Base-by-base conservation (phyloP, 2,329 filamentous ascomycete species). In the Colletotrichum camelliae region DNA sequence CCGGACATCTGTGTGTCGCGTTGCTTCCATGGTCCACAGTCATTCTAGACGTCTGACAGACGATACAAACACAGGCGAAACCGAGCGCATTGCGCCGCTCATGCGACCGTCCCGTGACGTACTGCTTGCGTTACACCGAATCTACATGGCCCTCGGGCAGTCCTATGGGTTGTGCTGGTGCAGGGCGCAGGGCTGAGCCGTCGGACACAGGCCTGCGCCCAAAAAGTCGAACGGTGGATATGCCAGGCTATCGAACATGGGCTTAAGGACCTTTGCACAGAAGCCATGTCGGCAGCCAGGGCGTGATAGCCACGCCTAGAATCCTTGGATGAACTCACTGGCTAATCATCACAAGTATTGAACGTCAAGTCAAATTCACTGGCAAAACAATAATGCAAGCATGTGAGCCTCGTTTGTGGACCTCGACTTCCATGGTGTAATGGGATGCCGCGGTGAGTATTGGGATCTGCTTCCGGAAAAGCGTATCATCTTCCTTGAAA, bases 321-420 rank as follows among this genome's bases (percentile, higher is more conserved):
- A 52, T 21, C n/a, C 43, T 21, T 21, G 43, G n/a, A n/a, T 52
- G 43, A n/a, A 21, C 21, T 21, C 43, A 21, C 21, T 21, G 43
- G n/a, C 43, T 21, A 10, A 21, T 21, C n/a, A n/a, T 52, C n/a
- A 21, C 21, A 4, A 21, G 43, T 21, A 52, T 8, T 52, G 6
- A 52, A 52, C 21, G 10, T 52, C n/a, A 13, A n/a, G 12, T 21
- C n/a, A 21, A 7, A 52, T 12, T 52, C 43, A 52, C 12, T 21
- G 13, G n/a, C n/a, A 52, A 12, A 21, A 13, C n/a, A 10, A 21
- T 13, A 21, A 52, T 21, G 9, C 35, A 13, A 10, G 31, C 5
- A 88, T 94, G 90, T 94, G 84, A 89, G 88, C 92, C 91, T 84
- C 85, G 87, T 89, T 89, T 88, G 93, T 94, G 93, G 93, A 95